A percentile compares a stretch with the other conserved stretches of the same genome.
These are phyloP conservation scores for Coniella vitis DNA, from an alignment of 2,329 filamentous ascomycete species.

Conservation along the genomic window DNA sequence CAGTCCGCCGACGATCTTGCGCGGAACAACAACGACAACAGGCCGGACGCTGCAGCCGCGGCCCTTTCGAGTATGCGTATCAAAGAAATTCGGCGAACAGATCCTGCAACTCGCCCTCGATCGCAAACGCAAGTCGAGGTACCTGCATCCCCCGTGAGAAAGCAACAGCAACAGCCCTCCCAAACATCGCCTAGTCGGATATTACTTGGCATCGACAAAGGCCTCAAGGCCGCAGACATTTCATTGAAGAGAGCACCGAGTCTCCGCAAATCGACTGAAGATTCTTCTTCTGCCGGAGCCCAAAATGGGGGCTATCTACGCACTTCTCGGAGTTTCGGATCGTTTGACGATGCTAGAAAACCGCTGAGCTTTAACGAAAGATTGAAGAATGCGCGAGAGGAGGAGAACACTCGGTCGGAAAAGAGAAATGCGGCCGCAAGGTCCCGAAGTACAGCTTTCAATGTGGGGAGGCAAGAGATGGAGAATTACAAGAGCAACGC, in stretches of 20 bases:
- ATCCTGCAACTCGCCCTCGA: constrained; percentile 4
- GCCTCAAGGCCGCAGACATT: constrained; percentile 70
- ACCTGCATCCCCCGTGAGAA: constrained; percentile 64
- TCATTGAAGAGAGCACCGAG: constrained; percentile 70
- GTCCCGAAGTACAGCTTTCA: constrained; percentile 49
- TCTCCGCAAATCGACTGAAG: constrained; percentile 29
- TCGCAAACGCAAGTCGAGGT: constrained; percentile 54
- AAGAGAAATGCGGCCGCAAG: constrained; percentile 46
- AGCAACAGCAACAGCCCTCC: constrained; percentile 37
- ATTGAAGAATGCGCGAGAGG: constrained; percentile 61
- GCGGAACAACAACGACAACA: constrained; percentile 10
- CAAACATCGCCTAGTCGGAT: constrained; percentile 74
- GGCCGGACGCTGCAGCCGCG: constrained; percentile 10
- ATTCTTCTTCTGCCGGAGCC: constrained; percentile 20
- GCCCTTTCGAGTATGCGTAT: constrained; percentile 9
- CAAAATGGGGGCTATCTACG: constrained; percentile 37
- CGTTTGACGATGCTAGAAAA: constrained; percentile 26
- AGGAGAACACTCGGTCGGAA: constrained; percentile 46
- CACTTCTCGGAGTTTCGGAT: constrained; percentile 34
- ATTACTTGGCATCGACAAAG: constrained; percentile 83
- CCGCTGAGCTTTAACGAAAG: constrained; percentile 74
- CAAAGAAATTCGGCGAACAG: constrained; percentile 15
- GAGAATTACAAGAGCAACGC: constrained; percentile 53
- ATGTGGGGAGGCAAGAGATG: constrained; percentile 51
- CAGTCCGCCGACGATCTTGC: constrained; percentile 19